Percentiles rank a stretch among this genome's conserved stretches.
Evolutionary conservation across 225 moss, liverwort and hornwort genomes (phyloP).

Genomic region (Physcomitrellopsis africana): DNA sequence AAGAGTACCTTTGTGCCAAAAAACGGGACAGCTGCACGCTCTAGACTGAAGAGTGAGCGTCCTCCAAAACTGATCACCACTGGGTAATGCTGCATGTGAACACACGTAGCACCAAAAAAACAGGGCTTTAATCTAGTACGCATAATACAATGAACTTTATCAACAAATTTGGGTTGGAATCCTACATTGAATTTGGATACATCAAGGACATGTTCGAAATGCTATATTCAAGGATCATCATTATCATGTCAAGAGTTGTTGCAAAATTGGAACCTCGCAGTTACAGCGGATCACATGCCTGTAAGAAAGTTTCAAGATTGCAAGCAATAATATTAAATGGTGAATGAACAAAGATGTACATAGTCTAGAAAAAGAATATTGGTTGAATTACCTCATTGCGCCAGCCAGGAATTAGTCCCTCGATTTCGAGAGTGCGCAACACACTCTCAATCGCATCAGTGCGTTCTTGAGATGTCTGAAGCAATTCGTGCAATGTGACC

Average conservation of each 20-base stretch:
- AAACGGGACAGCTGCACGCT: conserved; percentile 83
- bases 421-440: conserved; percentile 61
- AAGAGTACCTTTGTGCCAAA: conserved; percentile 83
- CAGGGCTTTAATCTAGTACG: neutral
- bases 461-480: conserved; percentile 61
- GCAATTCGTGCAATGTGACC: conserved; percentile 47
- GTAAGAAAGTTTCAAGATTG: neutral
- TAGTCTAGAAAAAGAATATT: neutral
- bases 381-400: conserved; percentile 73
- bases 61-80: conserved; percentile 71
- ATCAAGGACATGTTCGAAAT: neutral
- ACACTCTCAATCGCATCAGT: conserved; percentile 69
- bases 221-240: conserved; percentile 8
- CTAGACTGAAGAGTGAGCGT: conserved; percentile 69
- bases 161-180: neutral
- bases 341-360: neutral
- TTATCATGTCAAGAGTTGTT: neutral
- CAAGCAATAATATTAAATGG: too few species aligned
- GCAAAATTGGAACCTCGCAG: too few species aligned
- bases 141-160: neutral
- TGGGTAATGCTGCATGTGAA: conserved; percentile 70
- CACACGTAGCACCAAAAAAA: conserved; percentile 19
- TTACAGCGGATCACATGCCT: neutral
- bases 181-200: neutral
- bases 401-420: conserved; percentile 91